Conservation (phyloP, 306 rosid species). For the Inga oerstediana region DNA sequence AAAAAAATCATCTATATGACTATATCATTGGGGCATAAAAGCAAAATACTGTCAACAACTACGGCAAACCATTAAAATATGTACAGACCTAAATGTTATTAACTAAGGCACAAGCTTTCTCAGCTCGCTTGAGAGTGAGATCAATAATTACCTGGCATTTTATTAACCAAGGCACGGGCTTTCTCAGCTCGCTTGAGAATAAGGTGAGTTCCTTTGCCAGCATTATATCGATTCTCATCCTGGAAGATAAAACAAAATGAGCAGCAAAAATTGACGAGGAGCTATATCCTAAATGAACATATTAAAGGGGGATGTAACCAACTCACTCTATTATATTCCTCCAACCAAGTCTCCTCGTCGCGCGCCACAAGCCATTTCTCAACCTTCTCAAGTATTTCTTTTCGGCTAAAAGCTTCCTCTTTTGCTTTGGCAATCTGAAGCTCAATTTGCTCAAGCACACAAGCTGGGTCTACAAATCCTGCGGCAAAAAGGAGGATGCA, state of each 20-base stretch:
- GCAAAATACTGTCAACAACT: constrained; percentile 5
- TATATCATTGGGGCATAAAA: constrained; percentile 18
- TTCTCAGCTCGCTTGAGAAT: constrained; percentile 97
- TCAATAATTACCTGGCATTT: constrained; percentile 78
- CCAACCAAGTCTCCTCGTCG: constrained; percentile 99
- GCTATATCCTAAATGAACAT: constrained; percentile 11
- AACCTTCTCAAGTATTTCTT: constrained; percentile 92
- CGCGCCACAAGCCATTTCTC: constrained; percentile 92
- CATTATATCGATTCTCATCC: constrained; percentile 98
- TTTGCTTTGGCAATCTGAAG: constrained; percentile 75
- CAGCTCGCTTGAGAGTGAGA: constrained; percentile 93
- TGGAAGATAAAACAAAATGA: constrained; percentile 38
- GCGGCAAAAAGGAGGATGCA: constrained; percentile 36
- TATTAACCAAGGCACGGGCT: constrained; percentile 86
- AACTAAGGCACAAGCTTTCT: constrained; percentile 85
- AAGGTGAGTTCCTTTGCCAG: constrained; percentile 97
- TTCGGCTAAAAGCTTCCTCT: constrained; percentile 93
- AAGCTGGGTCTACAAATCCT: constrained; percentile 83
- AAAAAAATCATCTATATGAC: neutral
- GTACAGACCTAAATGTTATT: constrained; percentile 78
- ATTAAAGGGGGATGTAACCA: constrained; percentile 27
- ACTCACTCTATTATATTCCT: constrained; percentile 92
- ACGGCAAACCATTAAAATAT: constrained; percentile 18
- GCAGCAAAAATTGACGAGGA: constrained; percentile 10
- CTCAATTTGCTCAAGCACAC: constrained; percentile 88